Evolutionary conservation across 1,139 yeast genomes (phyloP).

Genomic region (Debaryomyces psychrophilus): DNA sequence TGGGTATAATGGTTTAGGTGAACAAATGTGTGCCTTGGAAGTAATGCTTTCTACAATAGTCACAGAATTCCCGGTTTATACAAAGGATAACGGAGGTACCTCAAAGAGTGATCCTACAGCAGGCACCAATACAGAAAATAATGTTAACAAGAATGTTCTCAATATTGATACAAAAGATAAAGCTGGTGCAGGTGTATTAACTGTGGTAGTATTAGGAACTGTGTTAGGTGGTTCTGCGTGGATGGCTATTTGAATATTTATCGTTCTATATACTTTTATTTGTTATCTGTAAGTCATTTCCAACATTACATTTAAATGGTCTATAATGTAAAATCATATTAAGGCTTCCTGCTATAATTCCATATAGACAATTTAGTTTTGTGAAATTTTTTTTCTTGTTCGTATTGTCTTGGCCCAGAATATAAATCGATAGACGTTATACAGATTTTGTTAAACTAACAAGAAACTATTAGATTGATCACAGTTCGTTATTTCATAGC

Average conservation of each 20-base stretch:
- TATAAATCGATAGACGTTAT: background rate
- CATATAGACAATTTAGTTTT: background rate
- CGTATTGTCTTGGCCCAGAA: background rate
- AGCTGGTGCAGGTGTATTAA: conserved; percentile 53
- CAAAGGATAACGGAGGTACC: conserved; percentile 50
- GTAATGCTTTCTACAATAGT: conserved; percentile 48
- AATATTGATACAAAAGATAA: conserved; percentile 40
- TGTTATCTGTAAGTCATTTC: background rate
- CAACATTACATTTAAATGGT: background rate
- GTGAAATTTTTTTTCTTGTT: background rate
- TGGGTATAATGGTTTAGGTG: conserved; percentile 72
- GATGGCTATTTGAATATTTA: conserved; percentile 40
- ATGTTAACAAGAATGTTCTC: conserved; percentile 34
- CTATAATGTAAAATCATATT: background rate
- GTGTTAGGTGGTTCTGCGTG: conserved; percentile 46
- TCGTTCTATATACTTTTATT: background rate
- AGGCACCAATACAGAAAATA: conserved; percentile 37
- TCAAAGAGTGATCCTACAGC: conserved; percentile 50
- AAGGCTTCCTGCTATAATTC: too few species aligned
- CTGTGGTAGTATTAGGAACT: conserved; percentile 44
- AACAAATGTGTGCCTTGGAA: conserved; percentile 77
- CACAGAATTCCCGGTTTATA: conserved; percentile 28
- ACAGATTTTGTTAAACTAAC: background rate
- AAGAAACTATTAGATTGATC: background rate
- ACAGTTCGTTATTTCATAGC: background rate